Base-by-base conservation (phyloP, 345 rosid species). In the Citropsis articulata region DNA sequence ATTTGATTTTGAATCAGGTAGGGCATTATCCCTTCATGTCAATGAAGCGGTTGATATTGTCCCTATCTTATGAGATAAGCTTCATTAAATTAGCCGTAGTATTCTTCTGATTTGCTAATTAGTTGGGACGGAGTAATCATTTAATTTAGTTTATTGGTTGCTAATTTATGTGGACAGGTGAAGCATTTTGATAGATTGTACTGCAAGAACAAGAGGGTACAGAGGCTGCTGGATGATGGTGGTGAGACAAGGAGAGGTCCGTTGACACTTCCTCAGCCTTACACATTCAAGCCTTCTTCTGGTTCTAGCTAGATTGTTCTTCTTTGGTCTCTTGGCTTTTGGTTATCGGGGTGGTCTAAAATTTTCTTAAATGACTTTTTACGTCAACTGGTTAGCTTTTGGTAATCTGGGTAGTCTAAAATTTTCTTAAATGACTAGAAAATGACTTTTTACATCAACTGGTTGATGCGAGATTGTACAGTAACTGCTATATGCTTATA, bases 171-270 rank as follows among this genome's bases (percentile, higher is more conserved):
- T 63, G 69, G 48, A n/a, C 14, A 93, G 98, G 94, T 95, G 89
- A 95, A 92, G 83, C 97, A 91, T 92, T 93, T 95, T 66, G 98
- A 93, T 84, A 82, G 97, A 81, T 83, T 79, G 84, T 87, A 91
- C 27, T 89, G 94, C 78, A 82, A 84, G 86, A 88, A 90, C 84
- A 95, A 92, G 88, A 88, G 89, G 77, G 85, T 89, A 24, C 86
- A 82, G 72, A 91, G 96, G 84, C 79, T 90, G 70, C 84, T 92
- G 80, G 98, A 91, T 70, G 98, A 91, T 77, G 84, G 77, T 77
- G 89, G 75, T 76, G 88, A 84, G 62, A 71, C 87, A 45, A 91
- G 91, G 91, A 85, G 89, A 82, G 95, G 97, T 88, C 98, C 93
- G 78, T 71, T 91, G 80, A 84, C 83, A 60, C 90, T 92, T 71